Conservation (phyloP, 805 yeast species). For the Metschnikowia cubensis region DNA sequence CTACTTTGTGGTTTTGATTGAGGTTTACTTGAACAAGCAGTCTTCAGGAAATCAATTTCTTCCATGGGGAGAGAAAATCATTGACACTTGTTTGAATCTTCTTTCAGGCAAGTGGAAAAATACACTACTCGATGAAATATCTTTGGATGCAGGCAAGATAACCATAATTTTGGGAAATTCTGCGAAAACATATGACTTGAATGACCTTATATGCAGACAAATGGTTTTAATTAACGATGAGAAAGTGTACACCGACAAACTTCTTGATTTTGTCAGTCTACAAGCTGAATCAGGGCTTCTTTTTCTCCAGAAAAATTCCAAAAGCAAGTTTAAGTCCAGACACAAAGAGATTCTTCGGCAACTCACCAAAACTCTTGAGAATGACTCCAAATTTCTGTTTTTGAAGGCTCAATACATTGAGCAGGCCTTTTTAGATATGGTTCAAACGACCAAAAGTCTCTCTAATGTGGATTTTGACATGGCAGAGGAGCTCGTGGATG, state of each 20-base stretch:
- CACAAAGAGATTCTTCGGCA: constrained; percentile 32
- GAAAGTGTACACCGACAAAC: constrained; percentile 26
- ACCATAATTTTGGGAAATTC: neutral
- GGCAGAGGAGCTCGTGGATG: constrained; percentile 23
- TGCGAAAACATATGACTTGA: constrained; percentile 6
- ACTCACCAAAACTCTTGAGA: constrained; percentile 18
- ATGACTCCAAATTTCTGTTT: constrained; percentile 23
- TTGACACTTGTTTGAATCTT: constrained; percentile 8
- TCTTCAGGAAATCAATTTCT: constrained; percentile 6
- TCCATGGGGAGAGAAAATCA: constrained; percentile 7
- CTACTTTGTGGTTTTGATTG: constrained; percentile 5
- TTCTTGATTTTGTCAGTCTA: constrained; percentile 30
- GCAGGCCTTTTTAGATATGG: constrained; percentile 17
- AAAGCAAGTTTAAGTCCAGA: constrained; percentile 23
- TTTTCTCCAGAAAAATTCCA: constrained; percentile 27
- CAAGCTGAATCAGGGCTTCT: constrained; percentile 27
- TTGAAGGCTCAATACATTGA: constrained; percentile 37
- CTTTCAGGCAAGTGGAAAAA: constrained; percentile 4
- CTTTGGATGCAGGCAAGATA: neutral
- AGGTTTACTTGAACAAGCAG: constrained; percentile 9
- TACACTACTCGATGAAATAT: neutral
- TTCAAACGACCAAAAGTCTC: neutral
- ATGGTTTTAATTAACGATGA: constrained; percentile 20
- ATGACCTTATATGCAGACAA: constrained; percentile 10
- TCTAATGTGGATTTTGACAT: neutral